Base-by-base conservation (phyloP, 306 rosid genomes). In the Lotus japonicus region DNA sequence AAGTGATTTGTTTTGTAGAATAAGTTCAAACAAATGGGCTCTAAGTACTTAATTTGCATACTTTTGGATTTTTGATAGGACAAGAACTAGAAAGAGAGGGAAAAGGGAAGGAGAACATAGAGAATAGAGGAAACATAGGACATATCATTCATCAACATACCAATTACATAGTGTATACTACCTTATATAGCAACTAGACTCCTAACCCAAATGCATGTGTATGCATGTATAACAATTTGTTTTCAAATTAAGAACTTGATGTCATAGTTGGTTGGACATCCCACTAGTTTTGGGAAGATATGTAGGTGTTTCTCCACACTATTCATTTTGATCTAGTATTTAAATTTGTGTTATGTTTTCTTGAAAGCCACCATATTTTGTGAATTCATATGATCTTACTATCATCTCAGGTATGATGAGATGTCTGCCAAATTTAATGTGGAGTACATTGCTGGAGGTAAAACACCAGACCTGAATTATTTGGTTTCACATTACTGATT, bases 371-470 rank as follows among this genome's bases (percentile, higher is more conserved):
- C 15, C 2, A 50, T 31, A 7, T 72, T 60, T 66, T 55, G 17
- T 39, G 72, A 62, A 9, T 23, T 57, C 4, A 50, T 64, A 58
- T 70, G 44, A 39, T 55, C 48, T 21, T 66, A 46, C 18, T 13
- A 49, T 73, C 21, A 21, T 70, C 48, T 21, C 81, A 94, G 97
- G 95, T 94, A 90, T 0, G 97, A 90, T 0, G 97, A 90, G 73
- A 12, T 88, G 86, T 59, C 88, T 60, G 16, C 79, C 68, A 85
- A 85, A 14, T 48, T 48, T 53, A 86, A 73, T 9, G 98, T 90
- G 75, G 98, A 94, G 72, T 94, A 82, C 74, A 94, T 86, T 76
- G 98, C 97, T 64, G 98, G 98, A 90, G 98, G 98, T 94, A 84
- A 73, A 63, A 38, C 15, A 14, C 65, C 41, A 15, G 62, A 71